phyloP scores from a whole-genome alignment of 2,329 filamentous ascomycete species.

The Pyricularia sp. region DNA sequence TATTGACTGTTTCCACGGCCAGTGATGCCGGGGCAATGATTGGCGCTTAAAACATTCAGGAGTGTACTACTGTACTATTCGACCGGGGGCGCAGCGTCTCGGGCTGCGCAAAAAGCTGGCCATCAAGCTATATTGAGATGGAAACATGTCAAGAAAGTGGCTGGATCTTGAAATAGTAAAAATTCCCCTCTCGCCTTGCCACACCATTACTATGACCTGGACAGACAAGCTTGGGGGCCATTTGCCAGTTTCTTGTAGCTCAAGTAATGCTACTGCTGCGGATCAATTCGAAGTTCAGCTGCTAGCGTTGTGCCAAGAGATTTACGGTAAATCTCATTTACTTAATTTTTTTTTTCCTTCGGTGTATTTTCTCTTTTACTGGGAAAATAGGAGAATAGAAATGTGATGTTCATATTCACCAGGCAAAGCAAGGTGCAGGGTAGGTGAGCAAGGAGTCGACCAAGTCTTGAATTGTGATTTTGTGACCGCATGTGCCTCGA shows the following conservation, averaged over 20 bases:
- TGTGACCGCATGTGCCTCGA: too few species aligned
- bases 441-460: background rate
- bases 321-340: too few species aligned
- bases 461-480: too few species aligned
- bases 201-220: background rate
- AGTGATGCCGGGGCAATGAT: background rate
- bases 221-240: background rate
- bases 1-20: background rate
- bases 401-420: too few species aligned
- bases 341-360: too few species aligned
- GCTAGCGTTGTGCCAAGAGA: too few species aligned
- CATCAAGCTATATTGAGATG: background rate
- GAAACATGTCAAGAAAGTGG: background rate
- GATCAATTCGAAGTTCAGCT: too few species aligned
- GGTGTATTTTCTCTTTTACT: too few species aligned
- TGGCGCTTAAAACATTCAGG: background rate
- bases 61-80: background rate
- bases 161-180: background rate
- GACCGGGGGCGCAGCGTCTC: background rate
- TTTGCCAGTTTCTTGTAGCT: too few species aligned
- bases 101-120: background rate
- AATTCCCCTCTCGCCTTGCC: background rate
- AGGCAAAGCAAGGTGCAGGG: background rate
- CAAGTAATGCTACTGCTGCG: too few species aligned
- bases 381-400: too few species aligned